Conservation (phyloP, 345 rosid species). For the Rubroshorea leprosula region DNA sequence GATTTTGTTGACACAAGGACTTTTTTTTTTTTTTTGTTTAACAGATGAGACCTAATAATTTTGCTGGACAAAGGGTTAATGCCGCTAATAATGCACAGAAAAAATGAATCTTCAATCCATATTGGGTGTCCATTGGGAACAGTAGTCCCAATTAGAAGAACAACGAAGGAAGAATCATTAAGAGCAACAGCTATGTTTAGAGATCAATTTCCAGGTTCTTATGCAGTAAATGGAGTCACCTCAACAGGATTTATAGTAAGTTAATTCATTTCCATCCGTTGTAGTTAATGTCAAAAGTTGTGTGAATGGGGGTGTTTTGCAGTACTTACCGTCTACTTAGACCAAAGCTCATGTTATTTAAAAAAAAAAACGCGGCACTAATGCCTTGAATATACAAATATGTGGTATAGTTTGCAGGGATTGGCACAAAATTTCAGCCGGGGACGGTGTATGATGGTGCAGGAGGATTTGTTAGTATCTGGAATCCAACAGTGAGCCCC, state of each 20-base stretch:
- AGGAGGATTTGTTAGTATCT: slow-evolving; percentile 1
- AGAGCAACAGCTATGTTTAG: slow-evolving; percentile 4
- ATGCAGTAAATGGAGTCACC: neutral
- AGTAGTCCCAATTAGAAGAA: slow-evolving; percentile 15
- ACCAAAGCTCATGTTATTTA: neutral
- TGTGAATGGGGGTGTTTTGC: too few relatives aligned
- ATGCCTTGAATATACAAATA: neutral
- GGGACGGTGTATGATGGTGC: slow-evolving; percentile 7
- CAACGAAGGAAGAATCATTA: slow-evolving; percentile 9
- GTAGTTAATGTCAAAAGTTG: too few relatives aligned
- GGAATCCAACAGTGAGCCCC: neutral
- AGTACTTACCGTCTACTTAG: neutral
- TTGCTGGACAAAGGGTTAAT: neutral
- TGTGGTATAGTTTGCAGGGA: slow-evolving; percentile 15
- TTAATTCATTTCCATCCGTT: neutral
- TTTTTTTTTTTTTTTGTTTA: neutral
- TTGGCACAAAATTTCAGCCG: neutral
- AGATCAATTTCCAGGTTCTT: neutral
- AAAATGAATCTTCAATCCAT: neutral
- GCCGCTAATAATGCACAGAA: neutral
- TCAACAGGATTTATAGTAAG: neutral
- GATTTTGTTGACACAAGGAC: neutral
- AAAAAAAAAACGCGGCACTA: neutral
- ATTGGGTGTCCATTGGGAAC: slow-evolving; percentile 15
- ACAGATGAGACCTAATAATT: slow-evolving; percentile 15